Base-by-base conservation (phyloP, 1,284 basidiomycete genomes). In the Agroathelia rolfsii region DNA sequence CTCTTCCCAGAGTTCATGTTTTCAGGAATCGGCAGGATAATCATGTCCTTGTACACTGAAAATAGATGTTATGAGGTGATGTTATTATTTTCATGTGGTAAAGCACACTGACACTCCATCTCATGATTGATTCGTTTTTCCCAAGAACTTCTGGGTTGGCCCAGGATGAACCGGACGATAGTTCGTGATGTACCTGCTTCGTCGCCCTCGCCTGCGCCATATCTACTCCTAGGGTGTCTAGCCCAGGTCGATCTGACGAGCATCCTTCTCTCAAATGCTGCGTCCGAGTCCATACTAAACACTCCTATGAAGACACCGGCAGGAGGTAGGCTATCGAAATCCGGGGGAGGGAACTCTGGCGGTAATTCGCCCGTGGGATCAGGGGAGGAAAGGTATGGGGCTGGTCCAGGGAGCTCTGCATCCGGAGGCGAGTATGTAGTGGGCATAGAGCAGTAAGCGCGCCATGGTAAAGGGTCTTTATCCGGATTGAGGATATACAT, bases 401-500 rank as follows among this genome's bases (percentile, higher is more conserved):
- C 52, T 40, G 45, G 45, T 54, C 54, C 36, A 56, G 52, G 32
- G 48, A 52, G 34, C 54, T 56, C 46, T 51, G 56, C 35, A 44
- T 59, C 53, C 44, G 61, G 55, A 41, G 61, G 46, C 50, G 68
- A 51, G 48, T 72, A 66, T 21, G 59, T 37, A 32, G 68, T 64
- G 24, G 76, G 69, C 40, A 76, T 61, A 33, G 82, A 72, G 57
- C 94, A 97, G 54, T 94, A 94, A 16, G 80, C 76, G 43, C 90
- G 76, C 90, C 92, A 98, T 26, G 93, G 92, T 18, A 94, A 60
- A 10, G 89, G 82, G 36, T 85, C 82, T 56, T 96, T 96, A 68
- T 98, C 94, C 28, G 92, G 89, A 52, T 96, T 93, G 50, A 96
- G 74, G 41, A 93, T 73, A 56, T 94, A 84, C 52, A 90, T 92